Conservation (phyloP, 208 protist species). For the Leptomonas seymouri region DNA sequence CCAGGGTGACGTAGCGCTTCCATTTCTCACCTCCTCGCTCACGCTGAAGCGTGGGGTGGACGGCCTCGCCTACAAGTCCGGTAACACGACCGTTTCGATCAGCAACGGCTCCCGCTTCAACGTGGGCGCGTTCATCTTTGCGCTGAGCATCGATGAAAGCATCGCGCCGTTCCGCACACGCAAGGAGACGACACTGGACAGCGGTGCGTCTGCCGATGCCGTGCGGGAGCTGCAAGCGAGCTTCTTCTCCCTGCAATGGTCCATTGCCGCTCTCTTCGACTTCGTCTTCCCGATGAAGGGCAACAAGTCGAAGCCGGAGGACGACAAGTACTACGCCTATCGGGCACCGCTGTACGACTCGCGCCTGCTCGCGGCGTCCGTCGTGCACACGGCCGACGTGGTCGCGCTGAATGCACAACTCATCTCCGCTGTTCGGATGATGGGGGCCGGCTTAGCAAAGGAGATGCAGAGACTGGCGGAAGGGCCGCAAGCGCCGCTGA, state of each 20-base stretch:
- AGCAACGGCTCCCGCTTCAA: slow-evolving; percentile 47
- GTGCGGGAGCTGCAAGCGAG: slow-evolving; percentile 42
- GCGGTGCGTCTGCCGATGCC: slow-evolving; percentile 29
- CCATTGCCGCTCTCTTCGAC: slow-evolving; percentile 60
- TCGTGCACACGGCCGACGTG: slow-evolving; percentile 24
- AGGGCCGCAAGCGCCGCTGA: background rate
- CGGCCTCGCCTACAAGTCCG: slow-evolving; percentile 35
- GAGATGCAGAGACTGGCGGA: slow-evolving; percentile 23
- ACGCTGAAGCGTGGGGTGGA: slow-evolving; percentile 34
- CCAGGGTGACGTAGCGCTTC: slow-evolving; percentile 42
- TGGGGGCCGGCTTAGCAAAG: slow-evolving; percentile 35
- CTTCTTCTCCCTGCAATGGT: slow-evolving; percentile 74
- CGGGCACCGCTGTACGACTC: slow-evolving; percentile 35
- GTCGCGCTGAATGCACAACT: slow-evolving; percentile 35
- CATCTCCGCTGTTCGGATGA: slow-evolving; percentile 49
- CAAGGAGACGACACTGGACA: slow-evolving; percentile 17
- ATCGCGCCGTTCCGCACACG: slow-evolving; percentile 13
- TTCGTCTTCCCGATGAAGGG: slow-evolving; percentile 53
- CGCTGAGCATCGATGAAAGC: slow-evolving; percentile 38
- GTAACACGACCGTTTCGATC: slow-evolving; percentile 33
- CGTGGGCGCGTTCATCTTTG: slow-evolving; percentile 49
- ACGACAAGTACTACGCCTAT: slow-evolving; percentile 28
- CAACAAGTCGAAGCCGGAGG: slow-evolving; percentile 12
- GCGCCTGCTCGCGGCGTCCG: slow-evolving; percentile 27
- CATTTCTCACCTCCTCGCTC: slow-evolving; percentile 42